Conservation (phyloP, 192 early-diverging fungal species). For the Spinellus fusiger region DNA sequence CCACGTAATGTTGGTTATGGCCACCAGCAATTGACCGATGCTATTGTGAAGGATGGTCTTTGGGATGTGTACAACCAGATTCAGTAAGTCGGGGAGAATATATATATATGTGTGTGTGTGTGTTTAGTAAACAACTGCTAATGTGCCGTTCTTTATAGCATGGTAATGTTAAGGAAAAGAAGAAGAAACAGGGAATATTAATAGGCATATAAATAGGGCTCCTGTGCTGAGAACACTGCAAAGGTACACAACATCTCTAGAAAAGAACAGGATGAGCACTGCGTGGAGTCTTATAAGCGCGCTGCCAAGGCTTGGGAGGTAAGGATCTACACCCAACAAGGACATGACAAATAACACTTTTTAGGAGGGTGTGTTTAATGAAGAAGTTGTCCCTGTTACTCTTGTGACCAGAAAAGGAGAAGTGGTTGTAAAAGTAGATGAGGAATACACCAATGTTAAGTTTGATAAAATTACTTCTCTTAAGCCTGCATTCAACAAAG, state of each 20-base stretch:
- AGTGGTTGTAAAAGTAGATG: conserved; percentile 71
- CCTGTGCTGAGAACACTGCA: conserved; percentile 84
- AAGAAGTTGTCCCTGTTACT: conserved; percentile 81
- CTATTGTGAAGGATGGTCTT: conserved; percentile 93
- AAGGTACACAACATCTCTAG: conserved; percentile 79
- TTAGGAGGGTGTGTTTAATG: conserved; percentile 62
- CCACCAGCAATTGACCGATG: conserved; percentile 72
- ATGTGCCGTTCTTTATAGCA: not conserved
- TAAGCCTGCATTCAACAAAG: conserved; percentile 80
- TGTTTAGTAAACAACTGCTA: not conserved
- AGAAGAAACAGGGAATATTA: not conserved
- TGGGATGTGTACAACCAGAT: conserved; percentile 96
- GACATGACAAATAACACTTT: not conserved
- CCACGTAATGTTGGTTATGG: conserved; percentile 69
- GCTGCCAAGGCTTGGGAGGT: conserved; percentile 83
- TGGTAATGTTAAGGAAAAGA: not conserved
- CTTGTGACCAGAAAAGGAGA: conserved; percentile 84
- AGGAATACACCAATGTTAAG: conserved; percentile 92
- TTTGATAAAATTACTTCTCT: conserved; percentile 82
- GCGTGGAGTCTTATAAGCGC: conserved; percentile 80
- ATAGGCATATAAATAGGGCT: conserved; percentile 40
- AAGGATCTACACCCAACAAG: not conserved
- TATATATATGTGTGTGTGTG: not conserved
- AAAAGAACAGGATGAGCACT: conserved; percentile 87
- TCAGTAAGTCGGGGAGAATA: conserved; percentile 39